A percentile compares a stretch with the other conserved stretches of the same genome.
These are phyloP conservation scores for Cladosporium sp. DNA, from an alignment of 2,329 filamentous ascomycete genomes.

Conservation along the genomic window DNA sequence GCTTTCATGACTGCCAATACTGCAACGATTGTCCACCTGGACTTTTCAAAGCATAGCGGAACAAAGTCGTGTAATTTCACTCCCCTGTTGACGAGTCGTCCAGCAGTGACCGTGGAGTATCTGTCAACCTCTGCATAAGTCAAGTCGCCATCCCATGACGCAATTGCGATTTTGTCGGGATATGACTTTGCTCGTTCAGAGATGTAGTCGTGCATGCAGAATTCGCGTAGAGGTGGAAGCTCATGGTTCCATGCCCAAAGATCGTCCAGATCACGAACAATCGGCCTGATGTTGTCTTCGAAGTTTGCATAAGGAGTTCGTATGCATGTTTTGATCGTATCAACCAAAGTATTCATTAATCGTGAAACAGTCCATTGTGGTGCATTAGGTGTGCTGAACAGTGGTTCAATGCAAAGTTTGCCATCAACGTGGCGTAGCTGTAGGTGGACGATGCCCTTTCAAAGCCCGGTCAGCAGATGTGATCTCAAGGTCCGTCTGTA, in stretches of 20 bases:
- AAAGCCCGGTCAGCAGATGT: not conserved
- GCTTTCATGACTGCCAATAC: conserved; percentile 37
- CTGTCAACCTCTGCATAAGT: conserved; percentile 13
- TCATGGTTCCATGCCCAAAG: conserved; percentile 17
- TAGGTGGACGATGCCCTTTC: not conserved
- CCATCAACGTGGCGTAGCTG: not conserved
- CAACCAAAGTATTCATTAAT: conserved; percentile 13
- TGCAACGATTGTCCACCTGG: conserved; percentile 32
- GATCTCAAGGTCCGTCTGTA: not conserved
- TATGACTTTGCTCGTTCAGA: not conserved
- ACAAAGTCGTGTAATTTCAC: conserved; percentile 20
- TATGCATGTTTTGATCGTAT: conserved; percentile 12
- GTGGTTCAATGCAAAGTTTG: conserved; percentile 7
- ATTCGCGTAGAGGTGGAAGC: conserved; percentile 15
- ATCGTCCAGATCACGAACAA: conserved; percentile 12
- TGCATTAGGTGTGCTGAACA: conserved; percentile 10
- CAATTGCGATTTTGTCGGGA: conserved; percentile 52
- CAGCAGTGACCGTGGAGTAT: conserved; percentile 6
- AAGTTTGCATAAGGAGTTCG: conserved; percentile 8
- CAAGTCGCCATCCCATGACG: conserved; percentile 14
- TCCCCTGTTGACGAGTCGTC: not conserved
- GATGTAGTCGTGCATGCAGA: conserved; percentile 16
- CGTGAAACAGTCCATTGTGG: conserved; percentile 12
- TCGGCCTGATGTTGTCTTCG: conserved; percentile 3
- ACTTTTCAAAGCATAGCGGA: conserved; percentile 38